Evolutionary conservation across 176 grass and related monocot genomes (phyloP).

Genomic region (Musa itinerans): DNA sequence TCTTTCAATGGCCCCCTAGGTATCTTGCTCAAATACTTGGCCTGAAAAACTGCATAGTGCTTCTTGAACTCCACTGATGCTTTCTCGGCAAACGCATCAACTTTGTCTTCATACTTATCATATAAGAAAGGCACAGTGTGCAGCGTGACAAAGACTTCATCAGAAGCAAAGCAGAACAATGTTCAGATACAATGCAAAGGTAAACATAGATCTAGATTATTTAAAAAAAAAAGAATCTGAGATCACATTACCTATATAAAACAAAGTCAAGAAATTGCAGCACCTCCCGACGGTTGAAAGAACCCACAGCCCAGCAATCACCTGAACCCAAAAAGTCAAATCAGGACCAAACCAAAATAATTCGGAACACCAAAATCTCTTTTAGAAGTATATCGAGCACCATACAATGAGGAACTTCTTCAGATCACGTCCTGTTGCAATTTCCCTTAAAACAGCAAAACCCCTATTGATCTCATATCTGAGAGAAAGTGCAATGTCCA

Average conservation of each 20-base stretch:
- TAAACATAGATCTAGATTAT: neutral
- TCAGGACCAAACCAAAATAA: neutral
- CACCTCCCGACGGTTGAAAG: constrained; percentile 55
- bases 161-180: neutral
- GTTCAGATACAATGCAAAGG: neutral
- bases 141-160: constrained; percentile 38
- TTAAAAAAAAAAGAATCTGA: neutral
- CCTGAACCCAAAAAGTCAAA: constrained; percentile 28
- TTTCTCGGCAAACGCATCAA: constrained; percentile 56
- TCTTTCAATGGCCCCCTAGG: constrained; percentile 41
- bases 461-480: constrained; percentile 54
- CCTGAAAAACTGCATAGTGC: constrained; percentile 44
- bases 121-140: constrained; percentile 73
- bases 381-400: neutral
- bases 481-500: constrained; percentile 33
- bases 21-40: constrained; percentile 81
- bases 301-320: constrained; percentile 56
- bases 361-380: neutral
- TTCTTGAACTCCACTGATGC: constrained; percentile 40
- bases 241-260: constrained; percentile 43
- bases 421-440: constrained; percentile 51
- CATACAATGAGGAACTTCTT: constrained; percentile 64
- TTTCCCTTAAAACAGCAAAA: constrained; percentile 38
- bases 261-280: constrained; percentile 61
- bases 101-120: constrained; percentile 67